Percentiles rank a stretch among this genome's conserved stretches.
These are phyloP conservation scores for Botrytis fragariae DNA, from an alignment of 2,329 filamentous ascomycete species.

Conservation along the genomic window DNA sequence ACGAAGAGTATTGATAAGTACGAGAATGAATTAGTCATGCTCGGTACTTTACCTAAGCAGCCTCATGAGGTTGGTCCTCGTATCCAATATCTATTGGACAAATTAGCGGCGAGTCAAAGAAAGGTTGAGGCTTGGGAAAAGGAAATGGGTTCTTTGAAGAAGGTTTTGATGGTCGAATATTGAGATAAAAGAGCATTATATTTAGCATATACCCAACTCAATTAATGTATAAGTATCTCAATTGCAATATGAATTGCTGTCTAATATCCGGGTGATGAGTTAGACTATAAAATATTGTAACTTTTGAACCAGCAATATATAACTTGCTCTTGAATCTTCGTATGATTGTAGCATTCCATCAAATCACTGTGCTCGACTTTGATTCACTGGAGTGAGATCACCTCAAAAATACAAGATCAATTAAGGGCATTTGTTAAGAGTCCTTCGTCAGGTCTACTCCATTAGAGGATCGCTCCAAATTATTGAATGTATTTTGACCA, in stretches of 20 bases:
- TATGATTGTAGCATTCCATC: not conserved
- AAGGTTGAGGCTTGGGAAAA: constrained; percentile 73
- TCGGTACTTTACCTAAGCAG: constrained; percentile 70
- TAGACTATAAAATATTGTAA: not conserved
- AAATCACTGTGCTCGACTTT: not conserved
- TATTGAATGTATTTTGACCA: not conserved
- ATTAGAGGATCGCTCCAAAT: not conserved
- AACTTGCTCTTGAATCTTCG: too few species aligned
- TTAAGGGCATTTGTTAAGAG: not conserved
- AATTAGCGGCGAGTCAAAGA: constrained; percentile 69
- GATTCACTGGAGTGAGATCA: not conserved
- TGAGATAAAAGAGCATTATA: constrained; percentile 19
- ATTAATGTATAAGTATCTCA: constrained; percentile 12
- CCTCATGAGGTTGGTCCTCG: constrained; percentile 65
- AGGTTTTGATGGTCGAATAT: constrained; percentile 56
- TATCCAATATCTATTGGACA: constrained; percentile 69
- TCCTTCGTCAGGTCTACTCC: not conserved
- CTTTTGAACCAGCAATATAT: not conserved
- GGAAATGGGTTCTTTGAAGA: constrained; percentile 70
- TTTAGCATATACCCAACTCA: constrained; percentile 27
- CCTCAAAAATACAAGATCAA: not conserved
- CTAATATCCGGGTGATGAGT: not conserved
- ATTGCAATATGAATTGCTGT: not conserved
- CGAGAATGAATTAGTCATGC: constrained; percentile 69
- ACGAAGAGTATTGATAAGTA: constrained; percentile 72